Percentiles rank a stretch among this genome's conserved stretches.
Conservation (phyloP, 768 basidiomycete species). For the Fomitopsis pulvina region DNA sequence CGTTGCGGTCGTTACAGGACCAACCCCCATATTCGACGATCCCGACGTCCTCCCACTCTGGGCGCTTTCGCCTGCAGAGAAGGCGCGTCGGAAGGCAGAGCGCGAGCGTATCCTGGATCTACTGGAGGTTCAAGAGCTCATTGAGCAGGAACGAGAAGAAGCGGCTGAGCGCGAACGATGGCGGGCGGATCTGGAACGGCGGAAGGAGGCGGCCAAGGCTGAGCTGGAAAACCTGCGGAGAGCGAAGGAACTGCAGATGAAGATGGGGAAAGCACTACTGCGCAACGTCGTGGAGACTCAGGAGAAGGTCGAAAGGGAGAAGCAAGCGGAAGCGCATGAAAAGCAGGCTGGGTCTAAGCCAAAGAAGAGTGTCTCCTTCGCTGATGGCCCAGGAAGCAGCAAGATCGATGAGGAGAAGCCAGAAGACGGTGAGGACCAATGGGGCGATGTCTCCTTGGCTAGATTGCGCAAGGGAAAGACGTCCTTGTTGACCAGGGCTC, state of each 20-base stretch:
- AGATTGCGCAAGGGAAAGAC: constrained; percentile 35
- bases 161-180: constrained; percentile 34
- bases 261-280: constrained; percentile 69
- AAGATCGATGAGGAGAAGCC: constrained; percentile 18
- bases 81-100: constrained; percentile 46
- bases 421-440: constrained; percentile 24
- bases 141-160: constrained; percentile 36
- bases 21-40: constrained; percentile 28
- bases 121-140: constrained; percentile 64
- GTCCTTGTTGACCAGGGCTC: constrained; percentile 24
- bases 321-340: constrained; percentile 21
- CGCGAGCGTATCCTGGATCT: constrained; percentile 59
- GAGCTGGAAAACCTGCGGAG: constrained; percentile 34
- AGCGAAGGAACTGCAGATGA: constrained; percentile 56
- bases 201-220: constrained; percentile 39
- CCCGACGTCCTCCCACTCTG: constrained; percentile 41
- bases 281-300: constrained; percentile 35
- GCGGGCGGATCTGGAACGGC: constrained; percentile 43
- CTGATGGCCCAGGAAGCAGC: constrained; percentile 29
- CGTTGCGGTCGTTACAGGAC: constrained; percentile 10
- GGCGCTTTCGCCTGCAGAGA: constrained; percentile 38
- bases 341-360: constrained; percentile 30
- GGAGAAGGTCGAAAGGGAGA: constrained; percentile 31
- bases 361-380: constrained; percentile 66
- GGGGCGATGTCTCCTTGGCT: constrained; percentile 51